Percentiles rank a stretch among this genome's conserved stretches.
phyloP scores from a whole-genome alignment of 805 yeast genomes.

The Saccharomycopsis microspora region DNA sequence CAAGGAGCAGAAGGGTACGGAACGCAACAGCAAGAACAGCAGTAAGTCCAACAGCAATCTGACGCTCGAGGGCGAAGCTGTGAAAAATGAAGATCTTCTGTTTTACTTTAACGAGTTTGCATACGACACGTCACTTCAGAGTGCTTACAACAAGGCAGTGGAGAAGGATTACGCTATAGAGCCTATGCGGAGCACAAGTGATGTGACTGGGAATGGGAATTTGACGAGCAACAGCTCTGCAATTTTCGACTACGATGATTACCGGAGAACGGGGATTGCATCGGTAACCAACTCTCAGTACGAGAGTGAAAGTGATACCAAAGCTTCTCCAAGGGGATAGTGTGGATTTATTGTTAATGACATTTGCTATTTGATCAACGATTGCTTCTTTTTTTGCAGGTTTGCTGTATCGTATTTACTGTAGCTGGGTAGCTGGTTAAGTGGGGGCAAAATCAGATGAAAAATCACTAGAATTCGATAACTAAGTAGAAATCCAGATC shows the following conservation, averaged over 20 bases:
- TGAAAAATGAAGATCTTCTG: not conserved
- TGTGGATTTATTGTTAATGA: no score
- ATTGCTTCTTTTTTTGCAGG: no score
- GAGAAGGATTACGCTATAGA: not conserved
- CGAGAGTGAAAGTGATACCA: slow-evolving; percentile 5
- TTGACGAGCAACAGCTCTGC: slow-evolving; percentile 7
- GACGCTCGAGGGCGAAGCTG: not conserved
- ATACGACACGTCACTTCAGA: slow-evolving; percentile 2
- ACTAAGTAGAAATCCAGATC: no score
- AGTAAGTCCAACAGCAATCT: not conserved
- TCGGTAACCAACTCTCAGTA: slow-evolving; percentile 7
- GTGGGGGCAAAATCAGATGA: no score
- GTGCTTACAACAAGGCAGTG: not conserved
- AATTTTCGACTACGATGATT: slow-evolving; percentile 2
- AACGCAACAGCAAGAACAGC: not conserved
- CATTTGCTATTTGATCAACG: no score
- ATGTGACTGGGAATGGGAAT: slow-evolving; percentile 1
- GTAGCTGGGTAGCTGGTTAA: no score
- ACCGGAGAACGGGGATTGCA: not conserved
- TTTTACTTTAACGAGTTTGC: slow-evolving; percentile 6
- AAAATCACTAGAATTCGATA: no score
- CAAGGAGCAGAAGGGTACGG: not conserved
- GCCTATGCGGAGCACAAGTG: not conserved
- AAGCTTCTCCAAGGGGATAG: not conserved
- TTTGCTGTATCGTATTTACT: no score